Conservation (phyloP, 805 yeast species). For the Wickerhamiella dianesei region DNA sequence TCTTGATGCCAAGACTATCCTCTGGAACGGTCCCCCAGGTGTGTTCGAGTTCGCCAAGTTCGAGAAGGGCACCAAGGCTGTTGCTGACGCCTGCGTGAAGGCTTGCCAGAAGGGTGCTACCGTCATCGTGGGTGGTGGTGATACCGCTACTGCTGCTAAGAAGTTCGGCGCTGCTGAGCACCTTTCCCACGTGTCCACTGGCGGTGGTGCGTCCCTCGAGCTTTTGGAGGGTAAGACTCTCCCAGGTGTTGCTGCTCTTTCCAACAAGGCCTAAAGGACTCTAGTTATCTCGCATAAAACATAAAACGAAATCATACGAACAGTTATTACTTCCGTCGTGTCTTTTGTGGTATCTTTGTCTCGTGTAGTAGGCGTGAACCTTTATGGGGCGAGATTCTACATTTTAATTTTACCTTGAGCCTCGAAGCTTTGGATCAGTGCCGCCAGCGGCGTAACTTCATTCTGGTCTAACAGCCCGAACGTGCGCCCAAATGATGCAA, state of each 20-base stretch:
- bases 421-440: slow-evolving; percentile 68
- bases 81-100: slow-evolving; percentile 77
- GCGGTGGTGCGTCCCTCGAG: slow-evolving; percentile 99
- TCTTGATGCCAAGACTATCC: slow-evolving; percentile 89
- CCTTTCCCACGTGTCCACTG: slow-evolving; percentile 96
- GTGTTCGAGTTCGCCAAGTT: slow-evolving; percentile 94
- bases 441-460: slow-evolving; percentile 67
- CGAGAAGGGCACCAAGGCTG: slow-evolving; percentile 79
- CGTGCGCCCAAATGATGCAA: slow-evolving; percentile 72
- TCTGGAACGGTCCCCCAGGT: slow-evolving; percentile 99
- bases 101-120: slow-evolving; percentile 85
- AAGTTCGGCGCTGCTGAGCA: slow-evolving; percentile 93
- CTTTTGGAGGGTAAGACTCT: slow-evolving; percentile 96
- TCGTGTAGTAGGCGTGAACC: too few species aligned
- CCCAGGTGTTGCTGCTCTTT: slow-evolving; percentile 93
- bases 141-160: slow-evolving; percentile 97
- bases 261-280: slow-evolving; percentile 37
- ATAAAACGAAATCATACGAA: background rate
- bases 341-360: background rate
- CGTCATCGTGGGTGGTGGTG: slow-evolving; percentile 97
- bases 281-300: background rate
- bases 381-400: background rate
- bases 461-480: slow-evolving; percentile 65
- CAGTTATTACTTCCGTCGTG: background rate
- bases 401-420: slow-evolving; percentile 61